Evolutionary conservation across 352 stramenopile genomes (phyloP), one percentile per base, ranked within the genome.

Genomic region (Phytophthora macrochlamydospora): DNA sequence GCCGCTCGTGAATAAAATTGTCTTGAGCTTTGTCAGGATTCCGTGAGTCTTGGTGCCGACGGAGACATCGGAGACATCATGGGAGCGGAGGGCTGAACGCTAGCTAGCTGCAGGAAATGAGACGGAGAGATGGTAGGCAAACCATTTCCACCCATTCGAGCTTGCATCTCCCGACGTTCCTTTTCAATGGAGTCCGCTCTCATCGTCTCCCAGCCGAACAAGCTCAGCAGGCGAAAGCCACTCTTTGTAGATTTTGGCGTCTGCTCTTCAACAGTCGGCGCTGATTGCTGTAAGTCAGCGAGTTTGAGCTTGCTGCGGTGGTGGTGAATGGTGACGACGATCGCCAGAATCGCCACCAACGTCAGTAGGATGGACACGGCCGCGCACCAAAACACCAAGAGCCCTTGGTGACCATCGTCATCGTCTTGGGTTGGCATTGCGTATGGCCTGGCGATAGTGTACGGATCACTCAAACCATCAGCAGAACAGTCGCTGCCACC

Each of bases 171-270:
- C 1, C 56, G 63, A 12, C 62, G 67, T 37, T 85, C 78, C 40
- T 88, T 82, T 57, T 80, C 70, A 38, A 75, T 75, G 12, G 81
- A 63, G 35, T 77, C 62, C 18, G 76, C 66, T 12, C 75, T 69
- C 72, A 81, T 80, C 7, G 75, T 50, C 18, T 81, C 63, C 78
- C 78, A 86, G 11, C 78, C 75, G 55, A 81, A 73, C 50, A 87
- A 67, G 8, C 79, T 72, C 29, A 87, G 57, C 3, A 73, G 50
- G 29, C 44, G 56, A 14, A 32, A 11, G 13, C 56, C 51, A n/a
- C 51, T 60, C 67, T 75, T 69, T 38, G 73, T 40, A n/a, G 51
- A 8, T 35, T 63, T 70, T n/a, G 51, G 49, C 24, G 54, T 56
- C 14, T 14, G 24, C 48, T n/a, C 63, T 57, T 56, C 38, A 49